Percentiles rank a stretch among this genome's conserved stretches.
These are phyloP conservation scores for Stenocarpella maydis DNA, from an alignment of 2,329 filamentous ascomycete species.

Conservation along the genomic window DNA sequence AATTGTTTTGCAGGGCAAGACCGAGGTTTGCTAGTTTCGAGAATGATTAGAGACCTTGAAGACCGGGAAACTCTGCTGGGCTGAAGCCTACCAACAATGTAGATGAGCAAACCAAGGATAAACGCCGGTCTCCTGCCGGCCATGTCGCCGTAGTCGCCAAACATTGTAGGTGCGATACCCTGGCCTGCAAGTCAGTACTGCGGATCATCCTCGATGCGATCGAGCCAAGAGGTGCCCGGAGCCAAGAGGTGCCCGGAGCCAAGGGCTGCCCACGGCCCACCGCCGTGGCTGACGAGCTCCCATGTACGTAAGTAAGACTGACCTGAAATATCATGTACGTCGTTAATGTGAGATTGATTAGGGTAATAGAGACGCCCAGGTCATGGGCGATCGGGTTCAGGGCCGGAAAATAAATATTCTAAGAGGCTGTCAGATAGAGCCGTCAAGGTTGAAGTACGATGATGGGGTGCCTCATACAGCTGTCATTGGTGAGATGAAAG, in stretches of 20 bases:
- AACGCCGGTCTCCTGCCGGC: conserved; percentile 69
- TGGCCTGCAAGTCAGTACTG: not conserved
- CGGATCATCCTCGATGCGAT: not conserved
- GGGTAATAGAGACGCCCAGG: conserved; percentile 48
- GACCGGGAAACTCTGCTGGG: too few species aligned
- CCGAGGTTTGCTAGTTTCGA: conserved; percentile 60
- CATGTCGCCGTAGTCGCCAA: conserved; percentile 69
- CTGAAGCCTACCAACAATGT: conserved; percentile 48
- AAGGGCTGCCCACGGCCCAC: not conserved
- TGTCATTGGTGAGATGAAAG: conserved; percentile 65
- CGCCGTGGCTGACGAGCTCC: not conserved
- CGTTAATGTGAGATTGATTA: conserved; percentile 62
- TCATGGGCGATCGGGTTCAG: conserved; percentile 49
- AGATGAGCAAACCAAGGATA: conserved; percentile 64
- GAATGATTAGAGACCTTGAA: not conserved
- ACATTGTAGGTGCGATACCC: conserved; percentile 66
- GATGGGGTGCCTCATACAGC: conserved; percentile 44
- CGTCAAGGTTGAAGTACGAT: too few species aligned
- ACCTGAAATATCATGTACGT: conserved; percentile 70
- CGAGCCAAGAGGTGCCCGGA: not conserved
- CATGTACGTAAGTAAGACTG: not conserved
- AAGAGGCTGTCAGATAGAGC: not conserved
- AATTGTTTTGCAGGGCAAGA: conserved; percentile 65
- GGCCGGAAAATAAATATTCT: conserved; percentile 62
- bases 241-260: not conserved